A percentile compares a stretch with the other conserved stretches of the same genome.
Evolutionary conservation across 768 basidiomycete genomes (phyloP).

Genomic region (Mycena pura): DNA sequence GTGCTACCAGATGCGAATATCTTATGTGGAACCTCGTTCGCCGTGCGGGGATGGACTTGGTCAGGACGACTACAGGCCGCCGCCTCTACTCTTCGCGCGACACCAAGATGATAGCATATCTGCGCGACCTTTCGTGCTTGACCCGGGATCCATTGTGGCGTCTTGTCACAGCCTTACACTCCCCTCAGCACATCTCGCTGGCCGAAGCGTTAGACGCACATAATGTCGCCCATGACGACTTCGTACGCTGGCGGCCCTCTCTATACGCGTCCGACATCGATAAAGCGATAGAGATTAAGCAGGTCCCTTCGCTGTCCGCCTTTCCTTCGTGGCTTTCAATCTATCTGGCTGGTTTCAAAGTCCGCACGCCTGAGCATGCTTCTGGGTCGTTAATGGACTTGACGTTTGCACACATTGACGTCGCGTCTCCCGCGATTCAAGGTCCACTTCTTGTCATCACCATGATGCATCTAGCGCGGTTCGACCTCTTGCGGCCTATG

Average conservation of each 20-base stretch:
- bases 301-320: background rate
- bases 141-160: slow-evolving; percentile 50
- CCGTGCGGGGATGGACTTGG: slow-evolving; percentile 1
- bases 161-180: slow-evolving; percentile 44
- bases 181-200: slow-evolving; percentile 33
- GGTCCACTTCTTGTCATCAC: slow-evolving; percentile 55
- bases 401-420: slow-evolving; percentile 45
- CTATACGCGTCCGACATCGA: slow-evolving; percentile 43
- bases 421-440: slow-evolving; percentile 38
- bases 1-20: slow-evolving; percentile 16
- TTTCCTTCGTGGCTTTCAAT: slow-evolving; percentile 64
- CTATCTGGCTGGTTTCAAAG: slow-evolving; percentile 53
- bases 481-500: slow-evolving; percentile 54
- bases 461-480: slow-evolving; percentile 55
- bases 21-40: slow-evolving; percentile 15
- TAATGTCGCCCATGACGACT: slow-evolving; percentile 45
- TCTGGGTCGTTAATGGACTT: slow-evolving; percentile 50
- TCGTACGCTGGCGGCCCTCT: slow-evolving; percentile 45
- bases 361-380: slow-evolving; percentile 54
- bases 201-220: slow-evolving; percentile 39
- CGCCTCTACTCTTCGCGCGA: slow-evolving; percentile 25
- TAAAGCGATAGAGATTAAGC: slow-evolving; percentile 5
- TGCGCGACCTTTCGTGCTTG: slow-evolving; percentile 42
- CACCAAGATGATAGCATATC: slow-evolving; percentile 37
- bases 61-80: background rate